phyloP scores from a whole-genome alignment of 805 yeast species.

The Brettanomyces sp. region DNA sequence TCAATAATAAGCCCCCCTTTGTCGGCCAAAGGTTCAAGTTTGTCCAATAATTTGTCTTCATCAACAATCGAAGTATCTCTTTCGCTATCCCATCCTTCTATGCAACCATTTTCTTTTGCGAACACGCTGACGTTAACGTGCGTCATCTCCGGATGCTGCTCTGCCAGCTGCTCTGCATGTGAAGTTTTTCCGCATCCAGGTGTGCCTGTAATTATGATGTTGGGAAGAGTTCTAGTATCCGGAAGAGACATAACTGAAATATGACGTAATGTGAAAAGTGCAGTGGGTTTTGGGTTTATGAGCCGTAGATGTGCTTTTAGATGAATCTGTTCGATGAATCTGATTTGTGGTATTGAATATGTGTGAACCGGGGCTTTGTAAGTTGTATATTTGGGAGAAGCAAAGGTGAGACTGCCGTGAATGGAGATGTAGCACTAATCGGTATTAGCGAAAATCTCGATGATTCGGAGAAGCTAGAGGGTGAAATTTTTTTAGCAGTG shows the following conservation, averaged over 20 bases:
- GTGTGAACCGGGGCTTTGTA: no score
- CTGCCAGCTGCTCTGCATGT: slow-evolving; percentile 47
- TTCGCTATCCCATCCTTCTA: slow-evolving; percentile 78
- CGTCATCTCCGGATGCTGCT: slow-evolving; percentile 38
- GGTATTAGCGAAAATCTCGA: no score
- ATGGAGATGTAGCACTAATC: no score
- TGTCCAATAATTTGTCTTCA: slow-evolving; percentile 81
- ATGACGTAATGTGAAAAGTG: no score
- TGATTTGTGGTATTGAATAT: no score
- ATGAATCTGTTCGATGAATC: no score
- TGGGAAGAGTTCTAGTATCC: slow-evolving; percentile 37
- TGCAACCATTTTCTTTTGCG: slow-evolving; percentile 68
- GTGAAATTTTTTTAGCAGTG: no score
- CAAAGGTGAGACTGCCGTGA: no score
- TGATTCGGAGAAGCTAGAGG: no score
- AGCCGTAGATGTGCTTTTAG: no score
- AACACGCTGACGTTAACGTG: slow-evolving; percentile 68
- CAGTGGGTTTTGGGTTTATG: no score
- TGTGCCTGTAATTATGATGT: slow-evolving; percentile 88
- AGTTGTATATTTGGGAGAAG: no score
- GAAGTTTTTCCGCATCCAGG: slow-evolving; percentile 87
- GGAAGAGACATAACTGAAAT: not conserved
- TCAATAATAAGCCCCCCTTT: slow-evolving; percentile 87
- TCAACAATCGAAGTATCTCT: slow-evolving; percentile 85
- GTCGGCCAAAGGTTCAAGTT: slow-evolving; percentile 65